Base-by-base conservation (phyloP, 139 green algal species). In the Asterochloris sp. region DNA sequence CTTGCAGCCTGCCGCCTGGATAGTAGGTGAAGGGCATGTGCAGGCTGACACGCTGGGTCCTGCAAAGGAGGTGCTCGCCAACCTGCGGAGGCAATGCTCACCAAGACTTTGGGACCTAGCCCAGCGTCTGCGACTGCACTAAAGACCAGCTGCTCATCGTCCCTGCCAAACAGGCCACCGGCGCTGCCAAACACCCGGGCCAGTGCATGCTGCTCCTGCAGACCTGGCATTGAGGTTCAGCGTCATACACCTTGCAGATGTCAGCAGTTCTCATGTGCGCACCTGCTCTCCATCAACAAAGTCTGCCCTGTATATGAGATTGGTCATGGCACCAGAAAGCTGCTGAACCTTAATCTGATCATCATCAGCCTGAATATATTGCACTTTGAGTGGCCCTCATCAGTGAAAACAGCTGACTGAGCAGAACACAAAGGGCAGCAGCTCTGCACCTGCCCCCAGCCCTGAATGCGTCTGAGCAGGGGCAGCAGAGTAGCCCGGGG, bases 271-370 rank as follows among this genome's bases (percentile, higher is more conserved):
- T 21, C 23, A 27, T 54, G 19, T 71, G 24, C 60, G 38, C 24
- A 60, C 26, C 15, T 54, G 47, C 23, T 26, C 16, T 62, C 38
- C 29, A 47, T 24, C 11, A 24, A 82, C 76, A 74, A 82, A 27
- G 62, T 13, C 60, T 71, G 77, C 77, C 10, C 84, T 82, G 64
- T 87, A 94, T 0, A 94, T 89, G 21, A 94, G 78, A 71, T 94
- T 94, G 10, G 88, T 92, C 89, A 93, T 91, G 0, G 91, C 89
- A 15, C 89, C 89, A 61, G 83, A 90, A 27, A 93, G 81, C 62
- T 91, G 87, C 62, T 80, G 69, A 24, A 89, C 81, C 10, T 29
- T 77, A 6, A 87, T 27, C 0, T 67, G 62, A 0, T 82, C 73
- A 6, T 78, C 74, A 0, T 60, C 38, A 0, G 74, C 84, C 79